Evolutionary conservation across 2,329 filamentous ascomycete genomes (phyloP).

Genomic region (Diaporthe vaccinii): DNA sequence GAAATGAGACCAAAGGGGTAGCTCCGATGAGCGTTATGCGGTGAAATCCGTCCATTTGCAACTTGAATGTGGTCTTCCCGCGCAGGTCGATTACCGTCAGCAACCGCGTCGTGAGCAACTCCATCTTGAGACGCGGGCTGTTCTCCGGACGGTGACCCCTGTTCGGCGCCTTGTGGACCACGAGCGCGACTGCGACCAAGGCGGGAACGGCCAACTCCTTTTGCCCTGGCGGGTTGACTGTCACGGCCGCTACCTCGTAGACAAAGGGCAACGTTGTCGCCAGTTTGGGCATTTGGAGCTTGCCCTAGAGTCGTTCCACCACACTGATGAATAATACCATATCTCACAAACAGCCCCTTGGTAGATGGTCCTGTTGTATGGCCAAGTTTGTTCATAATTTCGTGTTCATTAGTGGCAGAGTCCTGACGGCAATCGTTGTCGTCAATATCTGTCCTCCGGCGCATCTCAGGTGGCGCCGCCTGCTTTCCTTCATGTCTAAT

Average conservation of each 20-base stretch:
- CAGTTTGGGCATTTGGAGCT: not conserved
- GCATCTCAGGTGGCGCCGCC: not conserved
- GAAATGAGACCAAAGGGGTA: not conserved
- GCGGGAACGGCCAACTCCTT: not conserved
- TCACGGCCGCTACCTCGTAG: conserved; percentile 12
- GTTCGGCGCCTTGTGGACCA: too few species aligned
- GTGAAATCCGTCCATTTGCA: not conserved
- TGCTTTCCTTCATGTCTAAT: not conserved
- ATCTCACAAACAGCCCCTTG: not conserved
- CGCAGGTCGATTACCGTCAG: not conserved
- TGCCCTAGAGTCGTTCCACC: not conserved
- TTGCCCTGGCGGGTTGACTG: not conserved
- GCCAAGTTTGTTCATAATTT: conserved; percentile 18
- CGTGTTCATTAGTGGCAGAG: conserved; percentile 27
- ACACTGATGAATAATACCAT: not conserved
- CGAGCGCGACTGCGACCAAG: not conserved
- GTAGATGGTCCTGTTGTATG: not conserved
- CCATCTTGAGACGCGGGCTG: not conserved
- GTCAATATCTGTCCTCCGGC: not conserved
- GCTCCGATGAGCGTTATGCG: too few species aligned
- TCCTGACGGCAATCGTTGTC: not conserved
- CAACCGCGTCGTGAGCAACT: not conserved
- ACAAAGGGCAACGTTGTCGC: not conserved
- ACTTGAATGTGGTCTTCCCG: not conserved
- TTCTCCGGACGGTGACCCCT: not conserved